Evolutionary conservation across 2,329 filamentous ascomycete genomes (phyloP).

Genomic region (Fusarium circinatum): DNA sequence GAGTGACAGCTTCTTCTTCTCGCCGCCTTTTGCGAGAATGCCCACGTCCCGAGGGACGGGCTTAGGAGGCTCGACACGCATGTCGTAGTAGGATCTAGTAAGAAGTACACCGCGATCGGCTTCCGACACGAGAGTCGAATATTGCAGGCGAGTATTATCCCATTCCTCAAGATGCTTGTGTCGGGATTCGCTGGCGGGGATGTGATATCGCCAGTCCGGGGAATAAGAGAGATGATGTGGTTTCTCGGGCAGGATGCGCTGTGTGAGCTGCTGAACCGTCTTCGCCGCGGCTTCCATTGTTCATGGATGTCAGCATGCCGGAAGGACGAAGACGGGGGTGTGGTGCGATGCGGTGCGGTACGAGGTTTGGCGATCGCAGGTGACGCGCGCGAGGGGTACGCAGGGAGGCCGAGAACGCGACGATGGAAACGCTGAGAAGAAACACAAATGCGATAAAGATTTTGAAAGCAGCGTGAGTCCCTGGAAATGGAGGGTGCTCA

Average conservation of each 20-base stretch:
- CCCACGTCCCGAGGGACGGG: slow-evolving; percentile 51
- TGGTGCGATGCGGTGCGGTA: slow-evolving; percentile 29
- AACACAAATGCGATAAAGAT: neutral
- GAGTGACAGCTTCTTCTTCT: slow-evolving; percentile 67
- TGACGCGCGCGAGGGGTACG: slow-evolving; percentile 37
- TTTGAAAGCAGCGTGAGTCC: slow-evolving; percentile 2
- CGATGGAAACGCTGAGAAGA: slow-evolving; percentile 9
- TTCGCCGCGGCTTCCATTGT: slow-evolving; percentile 70
- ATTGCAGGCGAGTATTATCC: slow-evolving; percentile 62
- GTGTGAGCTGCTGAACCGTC: slow-evolving; percentile 63
- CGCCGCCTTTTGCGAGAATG: slow-evolving; percentile 54
- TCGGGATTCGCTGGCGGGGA: slow-evolving; percentile 52
- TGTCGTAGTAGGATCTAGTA: slow-evolving; percentile 67
- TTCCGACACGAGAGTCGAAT: slow-evolving; percentile 66
- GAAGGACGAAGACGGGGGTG: slow-evolving; percentile 41
- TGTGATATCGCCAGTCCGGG: slow-evolving; percentile 59
- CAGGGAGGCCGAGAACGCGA: slow-evolving; percentile 37
- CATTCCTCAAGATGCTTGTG: slow-evolving; percentile 58
- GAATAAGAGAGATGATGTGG: slow-evolving; percentile 65
- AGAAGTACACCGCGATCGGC: slow-evolving; percentile 67
- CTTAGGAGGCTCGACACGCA: slow-evolving; percentile 62
- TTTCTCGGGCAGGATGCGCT: slow-evolving; percentile 62
- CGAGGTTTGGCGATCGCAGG: slow-evolving; percentile 35
- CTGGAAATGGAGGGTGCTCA: neutral
- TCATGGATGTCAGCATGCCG: slow-evolving; percentile 53